Evolutionary conservation across 2,329 filamentous ascomycete species (phyloP).

Genomic region (Basipetospora chlamydospora): DNA sequence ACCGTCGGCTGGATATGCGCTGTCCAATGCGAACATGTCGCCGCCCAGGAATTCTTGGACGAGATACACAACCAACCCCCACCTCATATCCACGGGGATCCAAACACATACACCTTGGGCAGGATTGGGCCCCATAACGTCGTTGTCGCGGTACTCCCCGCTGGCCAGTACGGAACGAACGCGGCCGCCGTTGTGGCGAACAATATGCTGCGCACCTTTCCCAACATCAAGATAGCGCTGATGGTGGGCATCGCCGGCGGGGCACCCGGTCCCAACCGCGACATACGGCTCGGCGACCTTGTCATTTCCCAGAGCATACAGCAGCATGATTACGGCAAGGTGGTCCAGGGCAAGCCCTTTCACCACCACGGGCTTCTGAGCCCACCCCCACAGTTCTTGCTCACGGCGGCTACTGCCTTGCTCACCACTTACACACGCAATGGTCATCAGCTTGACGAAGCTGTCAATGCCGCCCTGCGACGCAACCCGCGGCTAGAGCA

Average conservation of each 20-base stretch:
- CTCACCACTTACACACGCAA: too few relatives aligned
- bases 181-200: constrained; percentile 15
- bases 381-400: constrained; percentile 9
- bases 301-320: constrained; percentile 13
- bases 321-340: constrained; percentile 15
- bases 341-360: constrained; percentile 9
- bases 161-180: constrained; percentile 13
- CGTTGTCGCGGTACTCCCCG: constrained; percentile 14
- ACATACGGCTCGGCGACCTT: constrained; percentile 19
- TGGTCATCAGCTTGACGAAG: too few relatives aligned
- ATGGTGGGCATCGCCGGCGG: constrained; percentile 22
- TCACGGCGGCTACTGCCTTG: constrained; percentile 5
- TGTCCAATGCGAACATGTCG: constrained; percentile 19
- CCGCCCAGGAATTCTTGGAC: constrained; percentile 24
- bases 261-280: constrained; percentile 17
- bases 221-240: constrained; percentile 15
- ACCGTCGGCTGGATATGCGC: constrained; percentile 31
- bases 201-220: constrained; percentile 16
- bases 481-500: too few relatives aligned
- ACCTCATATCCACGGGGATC: constrained; percentile 13
- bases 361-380: constrained; percentile 8
- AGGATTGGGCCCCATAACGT: constrained; percentile 19
- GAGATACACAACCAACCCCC: constrained; percentile 17
- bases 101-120: constrained; percentile 18
- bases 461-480: too few relatives aligned